Conservation (phyloP, 1,139 yeast genomes). For the Yamadazyma membranifaciens region DNA sequence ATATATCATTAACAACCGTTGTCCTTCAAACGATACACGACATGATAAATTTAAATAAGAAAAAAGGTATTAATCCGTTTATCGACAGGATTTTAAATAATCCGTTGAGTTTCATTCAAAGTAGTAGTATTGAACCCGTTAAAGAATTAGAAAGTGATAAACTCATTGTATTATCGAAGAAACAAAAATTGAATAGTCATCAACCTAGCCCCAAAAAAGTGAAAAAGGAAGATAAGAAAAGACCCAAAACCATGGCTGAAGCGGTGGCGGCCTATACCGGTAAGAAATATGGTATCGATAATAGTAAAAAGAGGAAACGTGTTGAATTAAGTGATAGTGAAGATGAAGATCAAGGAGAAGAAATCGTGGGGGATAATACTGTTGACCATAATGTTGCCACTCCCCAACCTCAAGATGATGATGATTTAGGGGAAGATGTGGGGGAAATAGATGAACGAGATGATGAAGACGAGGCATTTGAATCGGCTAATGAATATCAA, state of each 20-base stretch:
- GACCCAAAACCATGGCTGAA: slow-evolving; percentile 57
- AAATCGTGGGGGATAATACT: slow-evolving; percentile 4
- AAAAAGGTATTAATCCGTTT: slow-evolving; percentile 32
- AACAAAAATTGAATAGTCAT: slow-evolving; percentile 7
- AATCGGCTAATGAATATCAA: slow-evolving; percentile 15
- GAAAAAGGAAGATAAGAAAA: slow-evolving; percentile 14
- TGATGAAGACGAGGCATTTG: slow-evolving; percentile 17
- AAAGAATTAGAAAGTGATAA: slow-evolving; percentile 29
- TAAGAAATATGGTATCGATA: slow-evolving; percentile 43
- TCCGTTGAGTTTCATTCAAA: slow-evolving; percentile 56
- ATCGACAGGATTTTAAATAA: slow-evolving; percentile 58
- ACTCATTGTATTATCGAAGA: slow-evolving; percentile 38
- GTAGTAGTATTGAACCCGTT: slow-evolving; percentile 25
- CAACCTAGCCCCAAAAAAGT: slow-evolving; percentile 6
- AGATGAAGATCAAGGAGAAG: slow-evolving; percentile 26
- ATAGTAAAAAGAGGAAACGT: slow-evolving; percentile 27
- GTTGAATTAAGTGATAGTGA: slow-evolving; percentile 21
- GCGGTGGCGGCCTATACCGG: slow-evolving; percentile 63
- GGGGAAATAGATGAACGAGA: background rate
- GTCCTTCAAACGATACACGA: too few species aligned
- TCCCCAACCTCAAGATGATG: slow-evolving; percentile 11
- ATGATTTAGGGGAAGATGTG: slow-evolving; percentile 15
- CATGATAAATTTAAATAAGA: slow-evolving; percentile 13
- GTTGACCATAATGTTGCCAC: background rate
- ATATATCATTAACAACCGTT: background rate